Conservation (phyloP, 495 filamentous ascomycete genomes). For the Aspergillus indologenus region DNA sequence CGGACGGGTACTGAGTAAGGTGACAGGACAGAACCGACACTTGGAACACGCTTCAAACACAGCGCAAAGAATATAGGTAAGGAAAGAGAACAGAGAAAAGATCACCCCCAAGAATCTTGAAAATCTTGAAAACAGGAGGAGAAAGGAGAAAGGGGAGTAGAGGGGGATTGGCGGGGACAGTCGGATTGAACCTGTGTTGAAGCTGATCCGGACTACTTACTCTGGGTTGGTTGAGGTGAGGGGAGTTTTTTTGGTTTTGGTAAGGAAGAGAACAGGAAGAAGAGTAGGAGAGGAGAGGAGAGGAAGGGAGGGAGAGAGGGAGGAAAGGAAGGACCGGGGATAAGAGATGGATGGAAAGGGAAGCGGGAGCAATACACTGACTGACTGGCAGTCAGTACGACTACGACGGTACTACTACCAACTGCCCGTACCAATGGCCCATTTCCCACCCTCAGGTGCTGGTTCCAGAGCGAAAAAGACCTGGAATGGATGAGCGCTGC, state of each 20-base stretch:
- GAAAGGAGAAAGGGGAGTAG: slow-evolving; percentile 1
- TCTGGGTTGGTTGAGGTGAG: neutral
- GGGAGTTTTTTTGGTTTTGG: neutral
- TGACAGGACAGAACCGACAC: neutral
- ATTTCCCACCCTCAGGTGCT: neutral
- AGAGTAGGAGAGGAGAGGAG: slow-evolving; percentile 3
- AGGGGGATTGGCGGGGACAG: neutral
- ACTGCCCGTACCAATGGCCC: neutral
- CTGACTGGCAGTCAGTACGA: too few relatives aligned
- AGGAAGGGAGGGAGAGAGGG: slow-evolving; percentile 11
- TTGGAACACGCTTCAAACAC: neutral
- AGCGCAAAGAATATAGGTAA: neutral
- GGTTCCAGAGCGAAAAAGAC: slow-evolving; percentile 1
- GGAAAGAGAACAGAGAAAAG: neutral
- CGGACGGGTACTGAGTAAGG: neutral
- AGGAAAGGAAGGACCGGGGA: slow-evolving; percentile 10
- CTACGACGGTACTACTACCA: too few relatives aligned
- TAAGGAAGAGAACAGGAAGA: neutral
- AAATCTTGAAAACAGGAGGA: slow-evolving; percentile 2
- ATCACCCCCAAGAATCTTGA: slow-evolving; percentile 1
- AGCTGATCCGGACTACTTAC: neutral
- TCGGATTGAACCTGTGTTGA: neutral
- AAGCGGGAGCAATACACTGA: neutral
- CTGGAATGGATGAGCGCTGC: neutral
- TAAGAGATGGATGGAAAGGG: neutral